These are phyloP conservation scores for Geotrichum reessii DNA, from an alignment of 1,139 yeast genomes.

Conservation along the genomic window DNA sequence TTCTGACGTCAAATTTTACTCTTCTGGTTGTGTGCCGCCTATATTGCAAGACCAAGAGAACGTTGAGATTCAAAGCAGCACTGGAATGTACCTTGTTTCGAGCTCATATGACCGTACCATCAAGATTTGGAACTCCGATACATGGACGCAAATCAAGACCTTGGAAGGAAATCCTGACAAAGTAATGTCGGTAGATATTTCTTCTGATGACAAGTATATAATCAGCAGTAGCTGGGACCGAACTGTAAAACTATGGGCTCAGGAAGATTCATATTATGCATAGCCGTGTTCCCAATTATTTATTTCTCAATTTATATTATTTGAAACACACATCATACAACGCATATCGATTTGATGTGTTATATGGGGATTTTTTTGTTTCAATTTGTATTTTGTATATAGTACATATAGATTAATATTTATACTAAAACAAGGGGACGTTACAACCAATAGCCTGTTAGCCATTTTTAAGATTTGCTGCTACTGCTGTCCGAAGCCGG, in stretches of 20 bases:
- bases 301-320: not conserved
- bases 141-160: slow-evolving; percentile 56
- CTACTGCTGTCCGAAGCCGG: not conserved
- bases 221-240: slow-evolving; percentile 83
- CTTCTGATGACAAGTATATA: slow-evolving; percentile 41
- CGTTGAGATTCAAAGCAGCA: slow-evolving; percentile 29
- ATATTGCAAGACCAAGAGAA: slow-evolving; percentile 32
- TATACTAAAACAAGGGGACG: not conserved
- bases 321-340: no score
- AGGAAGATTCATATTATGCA: slow-evolving; percentile 11
- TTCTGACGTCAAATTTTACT: slow-evolving; percentile 56
- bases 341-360: not conserved
- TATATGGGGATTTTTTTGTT: not conserved
- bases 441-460: not conserved
- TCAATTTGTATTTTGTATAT: not conserved
- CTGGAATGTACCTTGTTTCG: slow-evolving; percentile 52
- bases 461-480: not conserved
- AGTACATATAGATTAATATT: not conserved
- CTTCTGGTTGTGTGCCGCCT: slow-evolving; percentile 12
- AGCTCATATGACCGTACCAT: slow-evolving; percentile 67
- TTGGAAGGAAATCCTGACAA: slow-evolving; percentile 61
- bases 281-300: slow-evolving; percentile 19
- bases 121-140: slow-evolving; percentile 61
- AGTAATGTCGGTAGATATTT: slow-evolving; percentile 64
- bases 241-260: slow-evolving; percentile 35